Conservation (phyloP, 495 filamentous ascomycete genomes). For the Viridothelium virens region DNA sequence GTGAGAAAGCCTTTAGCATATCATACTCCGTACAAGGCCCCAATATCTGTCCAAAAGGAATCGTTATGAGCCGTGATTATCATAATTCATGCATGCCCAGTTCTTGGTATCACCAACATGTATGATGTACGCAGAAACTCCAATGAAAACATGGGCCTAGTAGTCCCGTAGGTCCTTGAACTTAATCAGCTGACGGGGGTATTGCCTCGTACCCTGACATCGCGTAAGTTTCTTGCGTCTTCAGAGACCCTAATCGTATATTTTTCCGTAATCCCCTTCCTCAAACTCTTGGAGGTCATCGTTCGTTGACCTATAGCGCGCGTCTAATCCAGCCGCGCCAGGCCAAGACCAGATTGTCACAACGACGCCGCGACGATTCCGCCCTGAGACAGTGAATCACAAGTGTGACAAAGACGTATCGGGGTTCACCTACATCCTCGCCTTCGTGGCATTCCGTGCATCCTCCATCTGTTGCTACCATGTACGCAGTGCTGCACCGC, state of each 20-base stretch:
- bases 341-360: conserved; percentile 1
- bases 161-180: background rate
- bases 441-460: background rate
- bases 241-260: background rate
- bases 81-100: too few relatives aligned
- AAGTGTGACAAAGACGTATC: background rate
- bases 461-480: background rate
- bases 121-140: too few relatives aligned
- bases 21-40: too few relatives aligned
- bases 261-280: background rate
- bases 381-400: background rate
- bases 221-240: background rate
- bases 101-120: too few relatives aligned
- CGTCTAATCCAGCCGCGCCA: background rate
- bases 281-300: background rate
- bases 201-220: background rate
- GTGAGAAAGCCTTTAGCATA: too few relatives aligned
- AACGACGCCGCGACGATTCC: background rate
- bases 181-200: background rate
- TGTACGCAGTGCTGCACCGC: background rate
- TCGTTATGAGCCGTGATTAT: too few relatives aligned
- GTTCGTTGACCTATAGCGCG: background rate
- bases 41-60: too few relatives aligned
- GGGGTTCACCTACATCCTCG: background rate
- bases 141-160: too few relatives aligned